Conservation (phyloP, 768 basidiomycete genomes). For the Agaricus sinodeliciosus region DNA sequence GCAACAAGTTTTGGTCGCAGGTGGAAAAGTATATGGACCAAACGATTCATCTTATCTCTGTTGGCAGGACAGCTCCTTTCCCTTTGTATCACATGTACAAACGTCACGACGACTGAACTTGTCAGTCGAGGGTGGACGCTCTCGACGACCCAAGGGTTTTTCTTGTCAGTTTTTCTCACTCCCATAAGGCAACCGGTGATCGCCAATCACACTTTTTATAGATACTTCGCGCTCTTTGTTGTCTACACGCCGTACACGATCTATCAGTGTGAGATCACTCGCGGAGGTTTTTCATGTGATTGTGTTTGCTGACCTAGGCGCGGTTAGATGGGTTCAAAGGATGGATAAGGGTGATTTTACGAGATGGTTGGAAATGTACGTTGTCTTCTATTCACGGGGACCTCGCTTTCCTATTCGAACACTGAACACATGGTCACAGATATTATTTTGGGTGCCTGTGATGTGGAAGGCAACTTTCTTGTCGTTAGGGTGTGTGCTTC, state of each 20-base stretch:
- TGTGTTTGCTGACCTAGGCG: neutral
- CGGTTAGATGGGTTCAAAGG: constrained; percentile 72
- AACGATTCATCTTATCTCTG: constrained; percentile 60
- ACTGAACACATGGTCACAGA: constrained; percentile 34
- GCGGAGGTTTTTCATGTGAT: neutral
- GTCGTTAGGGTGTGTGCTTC: constrained; percentile 56
- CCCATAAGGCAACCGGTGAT: neutral
- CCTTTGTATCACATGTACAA: constrained; percentile 85
- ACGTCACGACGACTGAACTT: constrained; percentile 79
- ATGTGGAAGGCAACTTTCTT: constrained; percentile 86
- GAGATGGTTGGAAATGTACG: constrained; percentile 87
- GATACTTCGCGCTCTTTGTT: constrained; percentile 72
- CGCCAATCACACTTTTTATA: constrained; percentile 20
- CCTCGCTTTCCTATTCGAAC: neutral
- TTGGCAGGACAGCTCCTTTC: constrained; percentile 80
- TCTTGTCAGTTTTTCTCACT: constrained; percentile 49
- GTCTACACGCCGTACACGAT: constrained; percentile 88
- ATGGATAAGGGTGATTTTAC: constrained; percentile 66
- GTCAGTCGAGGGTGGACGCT: constrained; percentile 15
- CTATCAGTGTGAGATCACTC: constrained; percentile 58
- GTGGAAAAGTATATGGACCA: constrained; percentile 75
- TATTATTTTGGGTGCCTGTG: constrained; percentile 68
- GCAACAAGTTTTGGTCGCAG: constrained; percentile 45
- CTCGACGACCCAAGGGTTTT: constrained; percentile 56
- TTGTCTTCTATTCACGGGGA: neutral